Conservation (phyloP, 495 filamentous ascomycete genomes). For the Trichoderma erinaceum region DNA sequence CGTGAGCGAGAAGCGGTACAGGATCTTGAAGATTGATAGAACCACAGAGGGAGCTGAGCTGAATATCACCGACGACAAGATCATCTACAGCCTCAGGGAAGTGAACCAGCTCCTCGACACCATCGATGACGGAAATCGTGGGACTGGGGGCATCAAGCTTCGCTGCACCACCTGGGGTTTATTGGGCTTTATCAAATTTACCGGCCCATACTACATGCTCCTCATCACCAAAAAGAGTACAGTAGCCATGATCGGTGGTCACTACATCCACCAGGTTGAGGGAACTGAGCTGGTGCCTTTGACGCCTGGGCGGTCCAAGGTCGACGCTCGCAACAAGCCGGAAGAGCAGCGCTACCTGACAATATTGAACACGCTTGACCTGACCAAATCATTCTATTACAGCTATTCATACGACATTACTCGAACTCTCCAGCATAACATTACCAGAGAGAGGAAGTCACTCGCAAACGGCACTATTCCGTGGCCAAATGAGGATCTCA, state of each 20-base stretch:
- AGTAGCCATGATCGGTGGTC: constrained; percentile 91
- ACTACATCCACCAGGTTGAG: constrained; percentile 92
- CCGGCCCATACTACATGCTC: constrained; percentile 95
- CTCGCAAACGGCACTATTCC: constrained; percentile 56
- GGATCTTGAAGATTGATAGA: constrained; percentile 90
- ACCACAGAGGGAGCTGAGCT: constrained; percentile 76
- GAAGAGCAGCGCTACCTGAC: constrained; percentile 86
- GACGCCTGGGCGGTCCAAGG: constrained; percentile 62
- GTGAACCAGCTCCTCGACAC: constrained; percentile 89
- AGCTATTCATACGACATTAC: constrained; percentile 98
- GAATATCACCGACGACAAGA: constrained; percentile 85
- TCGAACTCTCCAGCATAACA: constrained; percentile 85
- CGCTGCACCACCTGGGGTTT: constrained; percentile 90
- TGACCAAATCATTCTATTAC: constrained; percentile 91
- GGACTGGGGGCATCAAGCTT: constrained; percentile 82
- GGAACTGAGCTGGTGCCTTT: constrained; percentile 90
- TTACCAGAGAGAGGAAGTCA: constrained; percentile 69
- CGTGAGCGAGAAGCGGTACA: constrained; percentile 76
- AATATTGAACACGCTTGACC: constrained; percentile 84
- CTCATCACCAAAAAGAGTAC: constrained; percentile 93
- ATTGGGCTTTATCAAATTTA: constrained; percentile 91
- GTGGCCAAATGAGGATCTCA: constrained; percentile 59
- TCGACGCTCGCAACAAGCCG: constrained; percentile 63
- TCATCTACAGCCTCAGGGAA: constrained; percentile 85
- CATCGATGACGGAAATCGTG: constrained; percentile 93